phyloP scores from a whole-genome alignment of 2,329 filamentous ascomycete genomes.

The Helicocarpus griseus region DNA sequence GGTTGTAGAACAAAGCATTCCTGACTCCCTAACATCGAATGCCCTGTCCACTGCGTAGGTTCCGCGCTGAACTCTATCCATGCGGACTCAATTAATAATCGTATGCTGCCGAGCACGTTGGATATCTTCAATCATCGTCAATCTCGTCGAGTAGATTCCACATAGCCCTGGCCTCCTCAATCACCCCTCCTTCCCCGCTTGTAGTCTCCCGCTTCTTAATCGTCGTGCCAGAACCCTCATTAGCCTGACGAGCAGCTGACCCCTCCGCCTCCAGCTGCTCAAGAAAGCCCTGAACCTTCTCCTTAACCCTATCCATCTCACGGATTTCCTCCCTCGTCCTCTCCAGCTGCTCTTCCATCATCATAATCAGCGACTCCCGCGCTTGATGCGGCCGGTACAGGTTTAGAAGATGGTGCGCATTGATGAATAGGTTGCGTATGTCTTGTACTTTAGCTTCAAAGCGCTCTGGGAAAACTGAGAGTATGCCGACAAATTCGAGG shows the following conservation, averaged over 20 bases:
- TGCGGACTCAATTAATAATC: background rate
- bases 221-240: background rate
- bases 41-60: background rate
- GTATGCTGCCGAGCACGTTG: background rate
- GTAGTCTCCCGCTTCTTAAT: background rate
- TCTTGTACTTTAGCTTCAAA: constrained; percentile 66
- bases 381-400: constrained; percentile 91
- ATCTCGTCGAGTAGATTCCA: constrained; percentile 33
- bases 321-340: constrained; percentile 64
- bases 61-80: background rate
- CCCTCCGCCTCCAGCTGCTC: constrained; percentile 26
- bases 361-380: constrained; percentile 70
- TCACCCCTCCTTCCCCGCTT: constrained; percentile 12
- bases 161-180: constrained; percentile 24
- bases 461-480: constrained; percentile 57
- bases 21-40: background rate
- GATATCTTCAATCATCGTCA: constrained; percentile 10
- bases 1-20: no score
- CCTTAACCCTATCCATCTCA: constrained; percentile 64
- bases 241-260: background rate
- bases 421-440: constrained; percentile 72
- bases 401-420: constrained; percentile 88
- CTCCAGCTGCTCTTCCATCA: constrained; percentile 80
- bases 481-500: constrained; percentile 66
- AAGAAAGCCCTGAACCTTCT: constrained; percentile 47